phyloP scores from a whole-genome alignment of 2,329 filamentous ascomycete genomes.

The Geosmithia morbida region DNA sequence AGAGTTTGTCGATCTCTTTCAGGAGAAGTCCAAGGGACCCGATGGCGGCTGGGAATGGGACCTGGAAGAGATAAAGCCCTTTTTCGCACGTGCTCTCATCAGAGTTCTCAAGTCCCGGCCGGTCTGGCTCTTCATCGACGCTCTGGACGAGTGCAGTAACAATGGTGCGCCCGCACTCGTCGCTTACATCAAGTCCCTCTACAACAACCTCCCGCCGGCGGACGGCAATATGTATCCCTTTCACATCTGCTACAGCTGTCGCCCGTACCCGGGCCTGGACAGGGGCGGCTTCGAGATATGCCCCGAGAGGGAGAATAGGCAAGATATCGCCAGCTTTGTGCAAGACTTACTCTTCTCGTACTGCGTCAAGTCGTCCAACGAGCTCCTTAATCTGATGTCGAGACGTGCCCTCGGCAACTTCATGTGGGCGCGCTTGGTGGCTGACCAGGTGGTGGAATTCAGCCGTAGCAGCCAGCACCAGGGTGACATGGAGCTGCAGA shows the following conservation, averaged over 20 bases:
- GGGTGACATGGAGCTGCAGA: too few relatives aligned
- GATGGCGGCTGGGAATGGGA: background rate
- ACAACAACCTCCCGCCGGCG: too few relatives aligned
- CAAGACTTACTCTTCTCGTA: too few relatives aligned
- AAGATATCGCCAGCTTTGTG: background rate
- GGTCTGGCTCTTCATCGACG: slow-evolving; percentile 17
- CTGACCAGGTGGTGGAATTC: too few relatives aligned
- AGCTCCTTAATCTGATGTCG: too few relatives aligned
- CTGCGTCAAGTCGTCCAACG: too few relatives aligned
- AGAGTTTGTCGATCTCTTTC: slow-evolving; percentile 6
- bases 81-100: slow-evolving; percentile 7
- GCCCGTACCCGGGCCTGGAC: background rate
- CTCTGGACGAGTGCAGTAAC: slow-evolving; percentile 18
- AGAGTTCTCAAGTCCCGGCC: slow-evolving; percentile 6
- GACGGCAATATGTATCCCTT: too few relatives aligned
- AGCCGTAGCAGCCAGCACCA: too few relatives aligned
- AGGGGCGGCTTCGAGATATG: background rate
- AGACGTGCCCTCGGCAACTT: too few relatives aligned
- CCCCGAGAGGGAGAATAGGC: background rate
- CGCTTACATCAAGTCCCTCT: too few relatives aligned
- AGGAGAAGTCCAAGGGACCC: slow-evolving; percentile 3
- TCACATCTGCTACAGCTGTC: background rate
- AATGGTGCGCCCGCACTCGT: too few relatives aligned
- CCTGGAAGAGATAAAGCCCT: background rate
- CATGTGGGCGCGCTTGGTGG: too few relatives aligned